Evolutionary conservation across 192 early-diverging fungal genomes (phyloP), one percentile per base, ranked within the genome.

Genomic region (Gorgonomyces haynaldii): DNA sequence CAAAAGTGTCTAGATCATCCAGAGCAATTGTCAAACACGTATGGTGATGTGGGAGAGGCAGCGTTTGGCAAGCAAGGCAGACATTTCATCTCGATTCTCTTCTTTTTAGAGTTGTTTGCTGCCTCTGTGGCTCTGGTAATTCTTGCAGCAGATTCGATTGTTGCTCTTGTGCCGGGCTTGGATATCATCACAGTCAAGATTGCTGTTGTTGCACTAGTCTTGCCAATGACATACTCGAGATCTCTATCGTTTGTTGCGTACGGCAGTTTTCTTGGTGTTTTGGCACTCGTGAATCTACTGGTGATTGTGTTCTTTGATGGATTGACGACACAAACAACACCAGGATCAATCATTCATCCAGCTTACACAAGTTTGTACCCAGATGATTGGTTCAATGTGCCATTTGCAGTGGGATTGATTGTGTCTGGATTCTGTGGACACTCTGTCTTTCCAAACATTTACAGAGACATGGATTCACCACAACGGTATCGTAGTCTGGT

Each of bases 371-470:
- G 53, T 1, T 12, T 81, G 30, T 64, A 53, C 50, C 82, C 81
- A 15, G 12, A 29, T 7, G 58, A 58, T 37, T 41, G 17, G 40
- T 28, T 16, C 23, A 42, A 29, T 23, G 45, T 66, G 28, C 55
- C 54, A 37, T 20, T 66, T 24, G 48, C 54, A 2, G 43, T 60
- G 29, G 64, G 64, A 0, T 40, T 66, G 39, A 34, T 66, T 36
- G 39, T 57, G 22, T 38, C 55, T 53, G 63, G 63, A 10, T 51
- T 65, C n/a, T 49, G 38, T 35, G 50, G 44, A 17, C 81, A 83
- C 57, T 74, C 78, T 12, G 70, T 84, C 1, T 82, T 84, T 47
- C 83, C 83, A 16, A 49, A 57, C 3, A 70, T 85, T 20, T 79
- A 82, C 55, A 59, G 69, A 8, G 83, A 85, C 53, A 79, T 85